phyloP scores from a whole-genome alignment of 345 rosid genomes.

The Gossypium arboreum region DNA sequence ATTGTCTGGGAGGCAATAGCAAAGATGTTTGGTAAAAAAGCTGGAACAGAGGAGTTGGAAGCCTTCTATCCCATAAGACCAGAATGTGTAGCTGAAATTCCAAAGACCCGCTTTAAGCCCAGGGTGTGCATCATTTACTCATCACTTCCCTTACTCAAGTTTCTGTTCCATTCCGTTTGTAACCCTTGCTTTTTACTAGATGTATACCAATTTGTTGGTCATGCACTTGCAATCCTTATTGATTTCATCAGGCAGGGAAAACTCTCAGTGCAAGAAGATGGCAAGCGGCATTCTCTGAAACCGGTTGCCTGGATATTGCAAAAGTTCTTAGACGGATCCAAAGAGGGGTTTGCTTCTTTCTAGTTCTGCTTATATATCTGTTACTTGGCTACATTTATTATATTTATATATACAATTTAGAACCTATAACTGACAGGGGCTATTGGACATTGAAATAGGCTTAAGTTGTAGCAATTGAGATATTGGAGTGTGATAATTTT shows the following conservation, averaged over 20 bases:
- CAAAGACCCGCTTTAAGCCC: conserved; percentile 69
- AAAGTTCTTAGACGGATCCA: conserved; percentile 85
- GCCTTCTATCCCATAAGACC: conserved; percentile 71
- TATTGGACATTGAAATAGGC: neutral
- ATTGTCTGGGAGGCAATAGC: conserved; percentile 33
- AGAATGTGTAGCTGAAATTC: conserved; percentile 61
- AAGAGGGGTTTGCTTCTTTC: conserved; percentile 58
- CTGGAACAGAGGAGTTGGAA: conserved; percentile 59
- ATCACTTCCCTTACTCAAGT: neutral
- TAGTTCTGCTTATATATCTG: neutral
- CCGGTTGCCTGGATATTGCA: conserved; percentile 83
- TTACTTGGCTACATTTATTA: conserved; percentile 2
- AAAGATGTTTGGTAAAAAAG: conserved; percentile 30
- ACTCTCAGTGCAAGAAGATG: conserved; percentile 90
- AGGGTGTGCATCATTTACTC: conserved; percentile 38
- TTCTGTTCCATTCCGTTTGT: conserved; percentile 4
- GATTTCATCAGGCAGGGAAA: conserved; percentile 63
- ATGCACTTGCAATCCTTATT: neutral
- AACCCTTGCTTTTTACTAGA: neutral
- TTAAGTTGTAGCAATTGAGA: neutral
- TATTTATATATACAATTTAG: neutral
- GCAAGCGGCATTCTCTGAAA: conserved; percentile 79
- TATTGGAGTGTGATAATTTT: neutral
- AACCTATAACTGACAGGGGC: neutral
- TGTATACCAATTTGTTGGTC: neutral